A percentile compares a stretch with the other conserved stretches of the same genome.
Conservation (phyloP, 805 yeast genomes). For the Zygosaccharomyces siamensis region DNA sequence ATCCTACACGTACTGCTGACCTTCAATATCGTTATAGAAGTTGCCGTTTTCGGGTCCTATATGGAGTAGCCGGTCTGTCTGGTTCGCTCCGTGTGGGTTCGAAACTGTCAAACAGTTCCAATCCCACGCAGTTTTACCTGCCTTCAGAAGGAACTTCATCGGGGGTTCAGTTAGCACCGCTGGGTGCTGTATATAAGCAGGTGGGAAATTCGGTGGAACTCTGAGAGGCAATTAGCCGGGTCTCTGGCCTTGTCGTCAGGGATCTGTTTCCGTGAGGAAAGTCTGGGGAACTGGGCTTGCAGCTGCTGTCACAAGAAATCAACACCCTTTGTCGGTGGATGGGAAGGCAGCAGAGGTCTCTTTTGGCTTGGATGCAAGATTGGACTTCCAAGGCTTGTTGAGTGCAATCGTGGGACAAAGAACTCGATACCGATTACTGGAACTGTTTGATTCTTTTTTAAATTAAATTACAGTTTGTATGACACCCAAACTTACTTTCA, state of each 20-base stretch:
- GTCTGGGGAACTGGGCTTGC: conserved; percentile 23
- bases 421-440: conserved; percentile 38
- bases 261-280: conserved; percentile 21
- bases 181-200: conserved; percentile 19
- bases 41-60: not conserved
- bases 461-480: not conserved
- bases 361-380: conserved; percentile 24
- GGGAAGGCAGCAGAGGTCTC: conserved; percentile 34
- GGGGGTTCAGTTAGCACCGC: not conserved
- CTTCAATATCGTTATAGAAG: too few species aligned
- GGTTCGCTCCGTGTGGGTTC: not conserved
- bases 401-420: conserved; percentile 37
- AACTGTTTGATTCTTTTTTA: conserved; percentile 21
- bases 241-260: not conserved
- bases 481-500: conserved; percentile 32
- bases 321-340: conserved; percentile 13
- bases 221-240: conserved; percentile 18
- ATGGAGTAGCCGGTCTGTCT: not conserved
- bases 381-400: conserved; percentile 29
- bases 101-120: conserved; percentile 6
- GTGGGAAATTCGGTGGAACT: conserved; percentile 40
- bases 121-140: conserved; percentile 5
- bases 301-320: conserved; percentile 34
- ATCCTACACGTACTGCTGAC: not conserved
- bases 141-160: conserved; percentile 2